Evolutionary conservation across 176 grass and related monocot genomes (phyloP).

Genomic region (Zea luxurians): DNA sequence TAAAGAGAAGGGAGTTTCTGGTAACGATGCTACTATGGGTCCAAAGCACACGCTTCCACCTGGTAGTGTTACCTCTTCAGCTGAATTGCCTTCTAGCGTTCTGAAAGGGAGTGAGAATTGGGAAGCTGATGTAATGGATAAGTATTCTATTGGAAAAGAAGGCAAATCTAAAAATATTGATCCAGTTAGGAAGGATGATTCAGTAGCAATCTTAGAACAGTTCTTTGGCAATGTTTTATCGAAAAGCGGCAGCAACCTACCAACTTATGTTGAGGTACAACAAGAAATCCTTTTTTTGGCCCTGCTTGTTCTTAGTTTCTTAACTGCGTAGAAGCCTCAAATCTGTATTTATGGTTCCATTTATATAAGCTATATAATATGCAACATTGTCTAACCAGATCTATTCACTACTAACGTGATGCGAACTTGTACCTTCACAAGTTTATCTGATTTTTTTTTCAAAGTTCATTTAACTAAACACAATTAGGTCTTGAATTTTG

Average conservation of each 20-base stretch:
- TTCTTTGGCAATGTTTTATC: constrained; percentile 74
- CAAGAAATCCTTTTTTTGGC: constrained; percentile 12
- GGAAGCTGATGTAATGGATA: constrained; percentile 55
- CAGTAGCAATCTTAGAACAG: constrained; percentile 78
- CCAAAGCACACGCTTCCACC: constrained; percentile 16
- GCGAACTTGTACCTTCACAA: constrained; percentile 16
- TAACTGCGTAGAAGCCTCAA: not conserved
- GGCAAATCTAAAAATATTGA: constrained; percentile 37
- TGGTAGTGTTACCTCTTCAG: constrained; percentile 31
- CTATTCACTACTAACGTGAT: constrained; percentile 1
- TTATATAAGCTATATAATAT: constrained; percentile 21
- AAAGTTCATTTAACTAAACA: constrained; percentile 15
- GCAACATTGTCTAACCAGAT: not conserved
- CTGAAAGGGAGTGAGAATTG: constrained; percentile 47
- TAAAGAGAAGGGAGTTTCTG: constrained; percentile 42
- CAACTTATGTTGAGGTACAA: constrained; percentile 50
- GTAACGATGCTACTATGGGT: constrained; percentile 35
- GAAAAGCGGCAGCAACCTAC: constrained; percentile 49
- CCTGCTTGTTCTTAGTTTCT: constrained; percentile 24
- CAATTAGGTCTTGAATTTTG: not conserved
- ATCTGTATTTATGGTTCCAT: not conserved
- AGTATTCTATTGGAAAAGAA: constrained; percentile 60
- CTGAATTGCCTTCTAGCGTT: constrained; percentile 43
- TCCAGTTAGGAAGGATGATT: constrained; percentile 51
- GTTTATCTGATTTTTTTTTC: constrained; percentile 22